Evolutionary conservation across 192 early-diverging fungal genomes (phyloP), one percentile per base, ranked within the genome.

Genomic region (Podila epicladia): DNA sequence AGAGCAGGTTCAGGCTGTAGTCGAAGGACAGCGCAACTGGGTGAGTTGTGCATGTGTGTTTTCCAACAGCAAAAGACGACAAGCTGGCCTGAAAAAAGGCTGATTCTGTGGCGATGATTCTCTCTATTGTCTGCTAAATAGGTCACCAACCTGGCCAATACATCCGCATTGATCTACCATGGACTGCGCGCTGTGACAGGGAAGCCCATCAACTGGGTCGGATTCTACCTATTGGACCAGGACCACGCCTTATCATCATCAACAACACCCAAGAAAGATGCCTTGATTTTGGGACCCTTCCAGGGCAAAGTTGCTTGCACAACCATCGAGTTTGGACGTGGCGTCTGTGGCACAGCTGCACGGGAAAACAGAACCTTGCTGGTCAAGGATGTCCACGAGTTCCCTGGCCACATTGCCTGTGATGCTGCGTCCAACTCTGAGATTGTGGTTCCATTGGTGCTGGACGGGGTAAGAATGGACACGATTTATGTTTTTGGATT

Each of bases 241-340:
- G 77, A 75, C 28, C 77, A 74, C 53, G 53, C 26, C 41, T 59
- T 48, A 17, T 45, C 55, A 4, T 29, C 45, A 12, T 26, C 51
- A 45, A 20, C 51, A 45, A 26, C 53, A 59, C 17, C 48, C 17
- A 38, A 11, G 12, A 80, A 80, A 17, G 71, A 74, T 17, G 63
- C 78, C n/a, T 65, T 97, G 78, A 83, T 91, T 20, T 84, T 98
- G 65, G 97, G 95, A 1, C 97, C 97, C 38, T 98, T 98, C 85
- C 95, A 98, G 72, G 96, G 95, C 63, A 92, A 91, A 65, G 85
- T 95, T 0, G 97, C 97, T 9, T 98, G 97, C 79, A 96, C 94
- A 6, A 85, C 90, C 24, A 98, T 98, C 63, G 83, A 79, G 19
- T 89, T 95, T 72, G 93, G 93, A 22, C 89, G 89, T 29, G 97